Percentiles rank a stretch among this genome's conserved stretches.
Evolutionary conservation across 1,284 basidiomycete species (phyloP).

Genomic region (Cystobasidium pallidum): DNA sequence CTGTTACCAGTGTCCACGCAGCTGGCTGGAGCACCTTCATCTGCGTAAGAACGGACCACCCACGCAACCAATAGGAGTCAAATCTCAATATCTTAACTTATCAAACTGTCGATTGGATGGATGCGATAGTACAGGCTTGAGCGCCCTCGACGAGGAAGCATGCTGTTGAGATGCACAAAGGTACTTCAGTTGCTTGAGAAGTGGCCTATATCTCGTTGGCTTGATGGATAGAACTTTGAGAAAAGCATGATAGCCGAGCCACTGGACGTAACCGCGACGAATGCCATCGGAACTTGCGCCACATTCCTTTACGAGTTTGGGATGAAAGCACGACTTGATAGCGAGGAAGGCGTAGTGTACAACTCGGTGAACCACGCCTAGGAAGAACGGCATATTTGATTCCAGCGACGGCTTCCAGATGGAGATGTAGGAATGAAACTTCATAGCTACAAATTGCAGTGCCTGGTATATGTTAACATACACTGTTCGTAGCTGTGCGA

Average conservation of each 20-base stretch:
- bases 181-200: slow-evolving; percentile 28
- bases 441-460: slow-evolving; percentile 82
- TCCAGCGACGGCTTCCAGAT: slow-evolving; percentile 62
- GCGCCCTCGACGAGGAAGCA: slow-evolving; percentile 1
- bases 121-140: slow-evolving; percentile 32
- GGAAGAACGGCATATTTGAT: slow-evolving; percentile 50
- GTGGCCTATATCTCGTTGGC: slow-evolving; percentile 60
- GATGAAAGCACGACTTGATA: slow-evolving; percentile 62
- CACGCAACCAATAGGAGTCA: neutral
- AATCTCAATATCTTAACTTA: slow-evolving; percentile 2
- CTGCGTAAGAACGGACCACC: too few species aligned
- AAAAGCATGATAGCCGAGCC: slow-evolving; percentile 81
- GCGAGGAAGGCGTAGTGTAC: slow-evolving; percentile 65
- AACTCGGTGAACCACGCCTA: slow-evolving; percentile 63
- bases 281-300: slow-evolving; percentile 61
- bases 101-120: slow-evolving; percentile 23
- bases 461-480: slow-evolving; percentile 84
- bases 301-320: slow-evolving; percentile 59
- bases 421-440: slow-evolving; percentile 79
- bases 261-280: slow-evolving; percentile 60
- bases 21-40: slow-evolving; percentile 33
- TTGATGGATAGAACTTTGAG: slow-evolving; percentile 66
- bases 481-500: slow-evolving; percentile 70
- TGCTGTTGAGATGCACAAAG: slow-evolving; percentile 9
- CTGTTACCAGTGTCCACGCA: neutral